Evolutionary conservation across 1,284 basidiomycete species (phyloP), one percentile per base, ranked within the genome.

Genomic region (Apiotrichum mycotoxinovorans): DNA sequence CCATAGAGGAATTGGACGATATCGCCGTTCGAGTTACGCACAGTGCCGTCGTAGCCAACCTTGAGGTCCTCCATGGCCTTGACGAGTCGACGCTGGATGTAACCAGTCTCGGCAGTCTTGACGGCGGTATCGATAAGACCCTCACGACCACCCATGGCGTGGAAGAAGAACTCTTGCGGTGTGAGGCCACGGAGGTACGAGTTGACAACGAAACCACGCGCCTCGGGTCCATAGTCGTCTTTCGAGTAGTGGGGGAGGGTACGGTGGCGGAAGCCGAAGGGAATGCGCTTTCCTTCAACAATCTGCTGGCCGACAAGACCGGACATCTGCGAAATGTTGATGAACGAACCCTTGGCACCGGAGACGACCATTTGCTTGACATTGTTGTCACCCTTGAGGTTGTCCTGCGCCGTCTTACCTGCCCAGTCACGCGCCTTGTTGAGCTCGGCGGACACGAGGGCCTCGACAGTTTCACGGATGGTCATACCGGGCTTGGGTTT

Each of bases 361-460:
- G 96, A 93, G 12, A 95, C 91, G 68, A 98, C 95, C 96, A 98
- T 98, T 84, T 98, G 95, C 83, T 98, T 98, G 81, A 98, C 95
- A 69, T 98, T 98, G 82, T 98, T 98, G 80, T 95, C 93, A 74
- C 92, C 91, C 80, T 97, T 97, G 83, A 98, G 81, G 72, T 88
- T 88, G 79, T 91, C 87, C 80, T 98, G 92, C 18, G 95, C 96
- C 52, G 89, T 89, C 72, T 91, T 90, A 82, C 96, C 96, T 40
- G 91, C 93, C 62, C 86, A 84, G 73, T 98, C 96, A 83, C 95
- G 92, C 63, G 95, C 96, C 78, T 87, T 83, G 78, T 99, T 98
- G 66, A 99, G 85, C 73, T 94, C 86, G 38, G 85, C 85, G 71
- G 96, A 92, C 52, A 97, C 93, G 61, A 84, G 82, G 69, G 89